Conservation (phyloP, 2,329 filamentous ascomycete species). For the Aspergillus sp. region DNA sequence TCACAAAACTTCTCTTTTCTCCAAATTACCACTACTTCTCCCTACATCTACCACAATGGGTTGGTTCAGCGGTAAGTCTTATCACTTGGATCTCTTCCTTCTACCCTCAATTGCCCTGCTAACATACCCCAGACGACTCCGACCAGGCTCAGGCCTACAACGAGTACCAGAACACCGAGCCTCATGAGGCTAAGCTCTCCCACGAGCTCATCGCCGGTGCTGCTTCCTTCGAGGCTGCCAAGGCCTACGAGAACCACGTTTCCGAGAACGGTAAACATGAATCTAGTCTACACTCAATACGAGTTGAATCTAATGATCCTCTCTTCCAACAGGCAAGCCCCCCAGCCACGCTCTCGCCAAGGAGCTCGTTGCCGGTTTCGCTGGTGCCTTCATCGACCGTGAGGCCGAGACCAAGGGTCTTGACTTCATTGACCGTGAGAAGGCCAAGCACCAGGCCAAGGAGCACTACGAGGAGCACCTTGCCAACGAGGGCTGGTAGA, state of each 20-base stretch:
- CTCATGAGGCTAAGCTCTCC: slow-evolving; percentile 58
- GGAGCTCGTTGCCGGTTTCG: slow-evolving; percentile 68
- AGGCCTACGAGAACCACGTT: slow-evolving; percentile 72
- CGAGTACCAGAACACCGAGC: slow-evolving; percentile 21
- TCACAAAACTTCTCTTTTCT: too few relatives aligned
- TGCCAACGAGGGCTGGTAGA: slow-evolving; percentile 22
- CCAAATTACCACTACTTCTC: too few relatives aligned
- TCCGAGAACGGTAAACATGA: slow-evolving; percentile 55
- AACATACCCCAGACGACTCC: slow-evolving; percentile 40
- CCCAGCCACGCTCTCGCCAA: slow-evolving; percentile 73
- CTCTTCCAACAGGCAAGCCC: slow-evolving; percentile 55
- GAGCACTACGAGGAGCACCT: slow-evolving; percentile 61
- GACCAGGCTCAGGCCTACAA: slow-evolving; percentile 50
- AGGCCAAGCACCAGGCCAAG: slow-evolving; percentile 56
- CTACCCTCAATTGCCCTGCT: neutral
- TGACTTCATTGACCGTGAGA: slow-evolving; percentile 54
- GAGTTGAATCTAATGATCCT: neutral
- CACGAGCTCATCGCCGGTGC: slow-evolving; percentile 74
- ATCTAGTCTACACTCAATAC: too few relatives aligned
- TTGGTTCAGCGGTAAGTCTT: too few relatives aligned
- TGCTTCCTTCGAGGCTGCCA: slow-evolving; percentile 75
- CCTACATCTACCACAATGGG: too few relatives aligned
- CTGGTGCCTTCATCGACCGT: slow-evolving; percentile 71
- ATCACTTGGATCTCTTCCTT: too few relatives aligned
- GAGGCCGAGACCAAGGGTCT: slow-evolving; percentile 66